Percentiles rank a stretch among this genome's conserved stretches.
These are phyloP conservation scores for Lipomyces spencermartinsiae DNA, from an alignment of 805 yeast species.

Conservation along the genomic window DNA sequence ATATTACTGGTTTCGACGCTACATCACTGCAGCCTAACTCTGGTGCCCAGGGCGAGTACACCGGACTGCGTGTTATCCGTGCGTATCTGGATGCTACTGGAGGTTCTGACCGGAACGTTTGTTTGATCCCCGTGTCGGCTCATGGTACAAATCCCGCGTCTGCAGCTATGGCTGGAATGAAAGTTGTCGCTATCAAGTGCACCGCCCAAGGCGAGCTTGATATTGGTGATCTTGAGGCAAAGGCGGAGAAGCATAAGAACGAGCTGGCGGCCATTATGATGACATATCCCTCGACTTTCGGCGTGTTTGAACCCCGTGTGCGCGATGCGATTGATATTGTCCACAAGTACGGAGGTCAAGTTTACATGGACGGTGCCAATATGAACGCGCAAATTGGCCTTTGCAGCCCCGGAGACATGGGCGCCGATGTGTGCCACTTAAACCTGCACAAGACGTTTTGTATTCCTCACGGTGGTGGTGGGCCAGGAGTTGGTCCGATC, in stretches of 20 bases:
- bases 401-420: conserved; percentile 96
- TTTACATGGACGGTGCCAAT: conserved; percentile 97
- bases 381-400: conserved; percentile 99
- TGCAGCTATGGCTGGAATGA: conserved; percentile 95
- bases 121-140: conserved; percentile 95
- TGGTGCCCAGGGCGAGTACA: conserved; percentile 98
- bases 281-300: conserved; percentile 97
- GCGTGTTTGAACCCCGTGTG: conserved; percentile 92
- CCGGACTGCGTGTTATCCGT: conserved; percentile 87
- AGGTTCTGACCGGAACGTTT: conserved; percentile 76
- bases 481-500: conserved; percentile 98
- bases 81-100: conserved; percentile 76
- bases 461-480: conserved; percentile 99
- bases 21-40: conserved; percentile 95
- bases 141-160: conserved; percentile 99
- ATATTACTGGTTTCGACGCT: conserved; percentile 91
- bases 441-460: conserved; percentile 97
- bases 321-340: conserved; percentile 83
- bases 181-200: conserved; percentile 92
- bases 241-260: conserved; percentile 71
- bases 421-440: conserved; percentile 97
- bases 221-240: conserved; percentile 70
- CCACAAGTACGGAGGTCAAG: conserved; percentile 90
- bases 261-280: conserved; percentile 91
- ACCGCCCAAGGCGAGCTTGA: conserved; percentile 84